Conservation (phyloP, 73 alveolate species). For the Tetrahymena elliotti region DNA sequence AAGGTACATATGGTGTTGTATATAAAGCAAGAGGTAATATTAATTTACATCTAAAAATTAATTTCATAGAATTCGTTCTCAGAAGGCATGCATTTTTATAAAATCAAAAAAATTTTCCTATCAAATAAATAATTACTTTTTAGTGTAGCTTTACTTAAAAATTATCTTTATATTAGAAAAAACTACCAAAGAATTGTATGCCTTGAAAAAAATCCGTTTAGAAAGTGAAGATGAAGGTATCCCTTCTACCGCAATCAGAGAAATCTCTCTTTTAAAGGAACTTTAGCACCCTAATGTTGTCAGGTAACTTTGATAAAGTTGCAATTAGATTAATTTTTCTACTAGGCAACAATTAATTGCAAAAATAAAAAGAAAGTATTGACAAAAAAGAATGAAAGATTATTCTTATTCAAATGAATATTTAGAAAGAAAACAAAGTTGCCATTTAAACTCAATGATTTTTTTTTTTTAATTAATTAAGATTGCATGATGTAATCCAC, state of each 20-base stretch:
- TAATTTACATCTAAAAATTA: neutral
- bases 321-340: neutral
- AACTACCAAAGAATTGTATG: constrained; percentile 69
- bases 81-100: neutral
- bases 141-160: neutral
- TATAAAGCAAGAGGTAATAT: constrained; percentile 64
- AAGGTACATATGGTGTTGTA: constrained; percentile 91
- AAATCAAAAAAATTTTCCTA: neutral
- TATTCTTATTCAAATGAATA: neutral
- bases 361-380: no score
- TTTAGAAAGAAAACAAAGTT: neutral
- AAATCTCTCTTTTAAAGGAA: constrained; percentile 83
- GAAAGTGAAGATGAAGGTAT: constrained; percentile 95
- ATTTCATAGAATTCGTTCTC: neutral
- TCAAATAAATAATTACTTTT: neutral
- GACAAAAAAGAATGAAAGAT: no score
- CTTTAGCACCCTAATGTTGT: constrained; percentile 93
- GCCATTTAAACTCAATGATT: no score
- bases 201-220: constrained; percentile 81
- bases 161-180: constrained; percentile 22
- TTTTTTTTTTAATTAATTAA: neutral
- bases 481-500: constrained; percentile 61
- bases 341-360: neutral
- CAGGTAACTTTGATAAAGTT: constrained; percentile 29
- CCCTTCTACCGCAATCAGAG: constrained; percentile 93